Base-by-base conservation (phyloP, 768 basidiomycete species). In the Russula compacta region DNA sequence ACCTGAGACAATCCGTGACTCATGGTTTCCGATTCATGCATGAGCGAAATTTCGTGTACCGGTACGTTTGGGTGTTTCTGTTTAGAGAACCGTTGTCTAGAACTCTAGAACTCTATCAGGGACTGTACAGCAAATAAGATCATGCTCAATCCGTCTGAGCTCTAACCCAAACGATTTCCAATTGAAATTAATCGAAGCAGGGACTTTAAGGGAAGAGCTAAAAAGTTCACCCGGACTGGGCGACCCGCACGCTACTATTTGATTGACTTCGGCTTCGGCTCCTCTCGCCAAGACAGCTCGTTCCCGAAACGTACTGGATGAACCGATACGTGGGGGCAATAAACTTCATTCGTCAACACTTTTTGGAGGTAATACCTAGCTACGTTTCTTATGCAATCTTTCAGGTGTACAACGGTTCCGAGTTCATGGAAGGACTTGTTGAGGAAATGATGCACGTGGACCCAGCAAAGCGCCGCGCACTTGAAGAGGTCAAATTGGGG, bases 311-410 rank as follows among this genome's bases (percentile, higher is more conserved):
- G 58, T 75, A 0, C 62, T 61, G 0, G 73, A 71, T 35, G 46
- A 61, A 6, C 71, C 73, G 0, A 68, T 76, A 2, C 62, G 64
- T 7, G 79, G 78, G 0, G 78, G 74, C 3, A 79, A 83, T 65
- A 73, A 74, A 75, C 40, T 36, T 71, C 8, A 67, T 76, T 17
- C 64, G 67, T 6, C 48, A 60, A 29, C 33, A 66, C 6, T 71
- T 75, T 36, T 7, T 72, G 12, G 47, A 68, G 35, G 74, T 59
- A 38, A 29, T 17, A 1, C 17, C 38, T 11, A 3, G 14, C 19
- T 17, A 36, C 4, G 15, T 5, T 6, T 15, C 58, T 59, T 72
- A 53, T 15, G 65, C 49, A 15, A 29, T 51, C 14, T 53, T 39
- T 21, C 38, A 71, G 68, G 59, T 53, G 33, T 66, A 64, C 29